These are phyloP conservation scores for Dictyostelium brefeldianum DNA, from an alignment of 78 protist species.

Conservation along the genomic window DNA sequence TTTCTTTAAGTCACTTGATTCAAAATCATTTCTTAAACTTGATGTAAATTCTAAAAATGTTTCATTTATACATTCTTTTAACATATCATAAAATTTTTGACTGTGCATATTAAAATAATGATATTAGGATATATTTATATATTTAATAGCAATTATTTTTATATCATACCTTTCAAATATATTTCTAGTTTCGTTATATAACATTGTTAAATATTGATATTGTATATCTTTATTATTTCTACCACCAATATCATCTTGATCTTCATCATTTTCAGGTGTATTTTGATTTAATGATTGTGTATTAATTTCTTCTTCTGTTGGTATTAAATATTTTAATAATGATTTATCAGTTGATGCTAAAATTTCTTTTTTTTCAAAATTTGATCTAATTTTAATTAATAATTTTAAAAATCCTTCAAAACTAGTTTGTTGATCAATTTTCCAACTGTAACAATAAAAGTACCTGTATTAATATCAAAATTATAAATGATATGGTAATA, in stretches of 20 bases:
- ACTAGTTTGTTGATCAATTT: conserved; percentile 24
- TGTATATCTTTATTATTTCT: background rate
- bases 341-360: conserved; percentile 1
- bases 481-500: too few species aligned
- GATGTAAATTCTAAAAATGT: conserved; percentile 31
- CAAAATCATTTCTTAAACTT: conserved; percentile 23
- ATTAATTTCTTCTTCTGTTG: conserved; percentile 7
- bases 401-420: conserved; percentile 22
- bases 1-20: background rate
- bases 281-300: background rate
- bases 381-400: conserved; percentile 27
- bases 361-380: conserved; percentile 12
- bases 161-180: conserved; percentile 19
- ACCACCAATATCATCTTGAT: too few species aligned
- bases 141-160: too few species aligned
- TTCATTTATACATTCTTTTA: conserved; percentile 22
- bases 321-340: conserved; percentile 36
- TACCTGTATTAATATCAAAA: too few species aligned
- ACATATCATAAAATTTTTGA: conserved; percentile 18
- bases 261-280: background rate
- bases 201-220: conserved; percentile 1
- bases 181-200: conserved; percentile 25
- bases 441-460: too few species aligned
- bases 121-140: too few species aligned
- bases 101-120: too few species aligned